phyloP scores from a whole-genome alignment of 306 rosid genomes.

The Rosa rugosa region DNA sequence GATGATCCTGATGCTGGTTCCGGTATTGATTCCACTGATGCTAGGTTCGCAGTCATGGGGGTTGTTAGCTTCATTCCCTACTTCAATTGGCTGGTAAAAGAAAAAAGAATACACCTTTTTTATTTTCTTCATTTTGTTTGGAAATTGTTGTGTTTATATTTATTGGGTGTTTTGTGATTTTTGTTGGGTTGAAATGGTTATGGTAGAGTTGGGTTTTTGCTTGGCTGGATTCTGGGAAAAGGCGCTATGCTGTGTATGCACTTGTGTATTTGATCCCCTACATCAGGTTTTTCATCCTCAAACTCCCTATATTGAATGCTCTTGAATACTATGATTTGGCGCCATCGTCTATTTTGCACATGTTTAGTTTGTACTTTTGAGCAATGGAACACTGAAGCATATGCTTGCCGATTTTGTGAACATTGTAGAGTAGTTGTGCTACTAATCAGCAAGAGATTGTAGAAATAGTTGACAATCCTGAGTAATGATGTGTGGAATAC shows the following conservation, averaged over 20 bases:
- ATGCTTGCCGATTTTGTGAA: not conserved
- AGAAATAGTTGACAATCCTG: not conserved
- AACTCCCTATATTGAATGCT: not conserved
- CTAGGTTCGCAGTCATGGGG: slow-evolving; percentile 81
- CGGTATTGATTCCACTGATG: slow-evolving; percentile 50
- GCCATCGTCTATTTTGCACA: not conserved
- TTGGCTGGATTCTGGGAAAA: slow-evolving; percentile 76
- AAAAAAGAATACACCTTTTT: not conserved
- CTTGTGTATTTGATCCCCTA: slow-evolving; percentile 83
- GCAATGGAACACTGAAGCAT: not conserved
- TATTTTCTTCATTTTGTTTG: not conserved
- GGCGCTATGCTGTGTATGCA: slow-evolving; percentile 75
- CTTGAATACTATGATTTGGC: not conserved
- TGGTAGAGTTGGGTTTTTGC: slow-evolving; percentile 91
- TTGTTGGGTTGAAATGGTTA: slow-evolving; percentile 1
- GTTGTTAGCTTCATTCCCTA: slow-evolving; percentile 84
- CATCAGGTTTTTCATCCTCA: slow-evolving; percentile 50
- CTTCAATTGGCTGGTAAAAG: slow-evolving; percentile 86
- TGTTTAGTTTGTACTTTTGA: not conserved
- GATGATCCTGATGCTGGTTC: slow-evolving; percentile 48
- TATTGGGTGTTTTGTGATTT: not conserved
- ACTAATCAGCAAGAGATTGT: not conserved
- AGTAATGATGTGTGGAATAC: not conserved
- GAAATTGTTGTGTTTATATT: not conserved
- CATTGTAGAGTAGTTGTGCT: not conserved